Percentiles rank a stretch among this genome's conserved stretches.
phyloP scores from a whole-genome alignment of 768 basidiomycete genomes.

The Ramaria sp. region DNA sequence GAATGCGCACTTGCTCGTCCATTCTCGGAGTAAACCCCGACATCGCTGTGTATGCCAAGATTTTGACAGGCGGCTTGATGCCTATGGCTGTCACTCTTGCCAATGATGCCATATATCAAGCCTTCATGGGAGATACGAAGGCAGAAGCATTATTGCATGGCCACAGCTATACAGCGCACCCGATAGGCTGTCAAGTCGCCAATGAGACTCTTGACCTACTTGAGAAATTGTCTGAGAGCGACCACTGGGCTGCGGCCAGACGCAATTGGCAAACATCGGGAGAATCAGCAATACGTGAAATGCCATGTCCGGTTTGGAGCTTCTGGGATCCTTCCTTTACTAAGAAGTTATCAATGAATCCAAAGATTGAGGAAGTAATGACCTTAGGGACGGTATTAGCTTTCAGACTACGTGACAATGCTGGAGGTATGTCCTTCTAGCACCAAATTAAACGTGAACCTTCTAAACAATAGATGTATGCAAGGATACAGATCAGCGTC shows the following conservation, averaged over 20 bases:
- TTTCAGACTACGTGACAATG: constrained; percentile 54
- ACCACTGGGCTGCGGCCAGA: constrained; percentile 51
- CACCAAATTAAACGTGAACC: constrained; percentile 22
- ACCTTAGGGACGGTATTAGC: constrained; percentile 78
- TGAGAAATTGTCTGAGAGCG: constrained; percentile 35
- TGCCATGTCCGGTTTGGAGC: constrained; percentile 49
- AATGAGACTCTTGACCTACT: constrained; percentile 65
- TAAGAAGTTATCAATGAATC: constrained; percentile 41
- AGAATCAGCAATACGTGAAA: not conserved
- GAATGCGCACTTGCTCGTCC: constrained; percentile 50
- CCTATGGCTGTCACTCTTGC: constrained; percentile 84
- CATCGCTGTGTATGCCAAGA: constrained; percentile 86
- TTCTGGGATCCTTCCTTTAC: constrained; percentile 80
- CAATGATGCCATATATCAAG: constrained; percentile 64
- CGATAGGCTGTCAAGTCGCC: constrained; percentile 88
- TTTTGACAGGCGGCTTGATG: constrained; percentile 85
- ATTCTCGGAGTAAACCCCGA: constrained; percentile 72
- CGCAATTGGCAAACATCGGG: constrained; percentile 40
- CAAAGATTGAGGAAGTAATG: constrained; percentile 66
- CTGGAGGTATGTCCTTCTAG: constrained; percentile 34
- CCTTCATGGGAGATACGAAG: constrained; percentile 69
- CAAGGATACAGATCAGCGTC: constrained; percentile 47
- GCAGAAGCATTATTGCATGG: constrained; percentile 86
- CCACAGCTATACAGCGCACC: constrained; percentile 92
- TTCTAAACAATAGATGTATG: constrained; percentile 26